These are phyloP conservation scores for Sarcodon sp. DNA, from an alignment of 768 basidiomycete species.

Conservation along the genomic window DNA sequence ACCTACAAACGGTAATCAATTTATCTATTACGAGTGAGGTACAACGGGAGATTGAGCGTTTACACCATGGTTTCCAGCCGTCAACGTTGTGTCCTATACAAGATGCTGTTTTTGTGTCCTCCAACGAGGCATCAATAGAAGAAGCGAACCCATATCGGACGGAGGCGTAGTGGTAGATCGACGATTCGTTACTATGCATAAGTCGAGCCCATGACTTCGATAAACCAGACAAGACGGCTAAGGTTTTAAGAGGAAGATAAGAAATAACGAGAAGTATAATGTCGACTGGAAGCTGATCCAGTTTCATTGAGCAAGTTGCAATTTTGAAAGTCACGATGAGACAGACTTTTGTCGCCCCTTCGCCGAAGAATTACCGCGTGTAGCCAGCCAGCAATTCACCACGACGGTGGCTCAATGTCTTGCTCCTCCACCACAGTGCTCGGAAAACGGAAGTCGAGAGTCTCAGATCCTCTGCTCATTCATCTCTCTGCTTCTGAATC, in stretches of 20 bases:
- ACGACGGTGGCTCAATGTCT: conserved; percentile 7
- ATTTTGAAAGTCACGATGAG: too few species aligned
- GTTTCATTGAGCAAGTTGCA: conserved; percentile 17
- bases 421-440: conserved; percentile 5
- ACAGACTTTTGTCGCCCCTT: too few species aligned
- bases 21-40: not conserved
- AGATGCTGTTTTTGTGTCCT: conserved; percentile 18
- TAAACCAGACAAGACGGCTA: conserved; percentile 22
- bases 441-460: conserved; percentile 2
- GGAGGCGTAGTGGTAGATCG: conserved; percentile 49
- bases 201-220: conserved; percentile 37
- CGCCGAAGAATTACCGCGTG: too few species aligned
- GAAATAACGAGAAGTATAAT: conserved; percentile 35
- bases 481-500: conserved; percentile 8
- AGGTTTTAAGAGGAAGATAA: conserved; percentile 32
- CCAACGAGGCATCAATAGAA: conserved; percentile 13
- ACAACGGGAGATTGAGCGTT: conserved; percentile 8
- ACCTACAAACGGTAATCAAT: conserved; percentile 21
- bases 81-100: conserved; percentile 24
- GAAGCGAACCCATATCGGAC: conserved; percentile 33
- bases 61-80: conserved; percentile 55
- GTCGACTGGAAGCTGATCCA: conserved; percentile 43
- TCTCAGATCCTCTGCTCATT: conserved; percentile 5
- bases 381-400: not conserved
- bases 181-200: conserved; percentile 28